phyloP scores from a whole-genome alignment of 2,329 filamentous ascomycete species.

The Thelonectria rubi region DNA sequence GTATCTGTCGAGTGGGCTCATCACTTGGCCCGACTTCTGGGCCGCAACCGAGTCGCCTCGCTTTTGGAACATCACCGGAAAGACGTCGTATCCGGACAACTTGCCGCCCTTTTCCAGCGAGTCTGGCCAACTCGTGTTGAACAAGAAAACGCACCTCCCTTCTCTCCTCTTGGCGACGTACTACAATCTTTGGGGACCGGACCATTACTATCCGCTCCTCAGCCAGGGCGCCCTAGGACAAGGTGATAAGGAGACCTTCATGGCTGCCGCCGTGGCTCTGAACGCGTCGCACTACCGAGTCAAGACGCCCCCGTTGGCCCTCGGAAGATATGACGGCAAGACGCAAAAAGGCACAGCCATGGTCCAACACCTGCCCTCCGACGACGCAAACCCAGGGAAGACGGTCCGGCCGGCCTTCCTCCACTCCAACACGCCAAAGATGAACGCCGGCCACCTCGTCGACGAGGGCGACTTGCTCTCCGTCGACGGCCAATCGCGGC shows the following conservation, averaged over 20 bases:
- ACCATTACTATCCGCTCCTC: conserved; percentile 18
- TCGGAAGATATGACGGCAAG: conserved; percentile 19
- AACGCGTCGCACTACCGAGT: conserved; percentile 15
- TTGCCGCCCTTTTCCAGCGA: conserved; percentile 16
- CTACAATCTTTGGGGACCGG: conserved; percentile 23
- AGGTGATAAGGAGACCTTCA: conserved; percentile 25
- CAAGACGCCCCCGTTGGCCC: conserved; percentile 3
- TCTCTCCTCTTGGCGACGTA: conserved; percentile 22
- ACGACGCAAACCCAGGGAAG: not conserved
- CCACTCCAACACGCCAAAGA: conserved; percentile 25
- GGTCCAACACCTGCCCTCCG: conserved; percentile 16
- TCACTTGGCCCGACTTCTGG: conserved; percentile 26
- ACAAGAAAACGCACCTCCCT: conserved; percentile 19
- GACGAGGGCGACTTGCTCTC: conserved; percentile 23
- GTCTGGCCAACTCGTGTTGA: conserved; percentile 21
- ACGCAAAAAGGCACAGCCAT: conserved; percentile 20
- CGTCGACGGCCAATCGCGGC: conserved; percentile 13
- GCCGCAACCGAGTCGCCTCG: conserved; percentile 17
- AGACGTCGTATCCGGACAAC: conserved; percentile 11
- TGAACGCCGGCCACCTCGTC: conserved; percentile 24
- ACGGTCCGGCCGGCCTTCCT: conserved; percentile 15
- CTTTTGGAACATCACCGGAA: conserved; percentile 23
- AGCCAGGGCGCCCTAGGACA: conserved; percentile 25
- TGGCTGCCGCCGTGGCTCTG: conserved; percentile 21
- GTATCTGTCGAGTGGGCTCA: conserved; percentile 10